Percentiles rank a stretch among this genome's conserved stretches.
Evolutionary conservation across 169 alveolate species (phyloP).

Genomic region (Babesia divergens): DNA sequence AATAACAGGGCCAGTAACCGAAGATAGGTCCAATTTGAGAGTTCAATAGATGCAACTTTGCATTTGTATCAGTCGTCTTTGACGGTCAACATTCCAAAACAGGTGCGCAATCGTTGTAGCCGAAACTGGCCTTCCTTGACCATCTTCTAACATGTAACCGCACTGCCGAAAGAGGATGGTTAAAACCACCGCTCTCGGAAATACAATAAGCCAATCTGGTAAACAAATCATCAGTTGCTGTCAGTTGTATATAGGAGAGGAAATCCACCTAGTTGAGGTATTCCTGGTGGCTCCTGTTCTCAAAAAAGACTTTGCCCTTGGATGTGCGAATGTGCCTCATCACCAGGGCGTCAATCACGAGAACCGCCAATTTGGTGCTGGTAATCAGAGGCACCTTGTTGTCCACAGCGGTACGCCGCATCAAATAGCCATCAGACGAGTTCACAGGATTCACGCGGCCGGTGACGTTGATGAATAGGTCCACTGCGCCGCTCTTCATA

Average conservation of each 20-base stretch:
- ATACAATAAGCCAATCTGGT: too few species aligned
- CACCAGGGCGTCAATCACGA: constrained; percentile 71
- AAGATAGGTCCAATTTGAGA: too few species aligned
- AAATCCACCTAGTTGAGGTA: constrained; percentile 47
- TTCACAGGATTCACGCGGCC: constrained; percentile 56
- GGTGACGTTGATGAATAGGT: constrained; percentile 69
- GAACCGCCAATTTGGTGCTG: constrained; percentile 65
- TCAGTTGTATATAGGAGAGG: not conserved
- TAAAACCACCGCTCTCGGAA: too few species aligned
- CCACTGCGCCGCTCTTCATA: constrained; percentile 68
- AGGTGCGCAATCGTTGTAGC: too few species aligned
- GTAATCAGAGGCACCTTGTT: constrained; percentile 65
- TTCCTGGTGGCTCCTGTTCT: constrained; percentile 72
- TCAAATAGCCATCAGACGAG: constrained; percentile 69
- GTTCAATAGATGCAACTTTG: too few species aligned
- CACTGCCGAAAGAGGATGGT: too few species aligned
- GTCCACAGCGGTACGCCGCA: constrained; percentile 73
- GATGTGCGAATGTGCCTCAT: constrained; percentile 53
- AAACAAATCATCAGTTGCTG: not conserved
- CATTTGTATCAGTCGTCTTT: too few species aligned
- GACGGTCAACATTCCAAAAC: too few species aligned
- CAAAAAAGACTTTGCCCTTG: constrained; percentile 67
- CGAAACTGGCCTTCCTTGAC: too few species aligned
- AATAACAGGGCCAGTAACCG: too few species aligned
- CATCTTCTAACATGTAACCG: too few species aligned